Conservation (phyloP, 768 basidiomycete genomes). For the Leccinum sublutescens region DNA sequence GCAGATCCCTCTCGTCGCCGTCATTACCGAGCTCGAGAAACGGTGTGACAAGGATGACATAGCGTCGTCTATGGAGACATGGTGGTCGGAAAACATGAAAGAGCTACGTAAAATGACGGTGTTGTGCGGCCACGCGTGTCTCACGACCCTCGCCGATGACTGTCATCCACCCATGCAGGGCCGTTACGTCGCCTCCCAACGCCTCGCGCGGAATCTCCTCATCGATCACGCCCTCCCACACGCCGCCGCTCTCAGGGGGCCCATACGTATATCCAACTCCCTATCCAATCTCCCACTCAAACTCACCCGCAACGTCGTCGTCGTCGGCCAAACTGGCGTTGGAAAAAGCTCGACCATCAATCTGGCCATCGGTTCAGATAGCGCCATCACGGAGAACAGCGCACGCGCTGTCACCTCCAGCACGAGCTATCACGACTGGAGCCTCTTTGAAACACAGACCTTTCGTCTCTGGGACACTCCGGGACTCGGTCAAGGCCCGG, state of each 20-base stretch:
- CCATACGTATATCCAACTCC: background rate
- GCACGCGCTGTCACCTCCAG: slow-evolving; percentile 17
- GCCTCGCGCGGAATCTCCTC: slow-evolving; percentile 22
- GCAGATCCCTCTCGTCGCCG: slow-evolving; percentile 22
- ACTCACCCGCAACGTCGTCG: slow-evolving; percentile 31
- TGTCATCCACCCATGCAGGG: slow-evolving; percentile 17
- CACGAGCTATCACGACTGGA: slow-evolving; percentile 26
- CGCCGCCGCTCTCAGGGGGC: background rate
- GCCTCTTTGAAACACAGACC: slow-evolving; percentile 18
- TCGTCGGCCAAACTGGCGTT: slow-evolving; percentile 40
- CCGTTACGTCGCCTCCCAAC: slow-evolving; percentile 16
- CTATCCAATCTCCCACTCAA: slow-evolving; percentile 6
- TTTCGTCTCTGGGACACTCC: slow-evolving; percentile 30
- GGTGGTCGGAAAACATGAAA: slow-evolving; percentile 19
- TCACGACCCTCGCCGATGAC: slow-evolving; percentile 24
- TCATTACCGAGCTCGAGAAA: slow-evolving; percentile 28
- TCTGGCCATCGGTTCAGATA: slow-evolving; percentile 15
- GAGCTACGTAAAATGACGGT: slow-evolving; percentile 6
- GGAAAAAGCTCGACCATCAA: slow-evolving; percentile 27
- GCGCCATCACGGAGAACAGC: slow-evolving; percentile 16
- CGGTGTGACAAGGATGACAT: slow-evolving; percentile 10
- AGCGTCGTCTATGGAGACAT: slow-evolving; percentile 22
- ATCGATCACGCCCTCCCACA: slow-evolving; percentile 21
- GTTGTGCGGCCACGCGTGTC: slow-evolving; percentile 22
- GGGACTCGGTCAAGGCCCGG: slow-evolving; percentile 16